phyloP scores from a whole-genome alignment of 2,329 filamentous ascomycete species.

The Botrytis medusae region DNA sequence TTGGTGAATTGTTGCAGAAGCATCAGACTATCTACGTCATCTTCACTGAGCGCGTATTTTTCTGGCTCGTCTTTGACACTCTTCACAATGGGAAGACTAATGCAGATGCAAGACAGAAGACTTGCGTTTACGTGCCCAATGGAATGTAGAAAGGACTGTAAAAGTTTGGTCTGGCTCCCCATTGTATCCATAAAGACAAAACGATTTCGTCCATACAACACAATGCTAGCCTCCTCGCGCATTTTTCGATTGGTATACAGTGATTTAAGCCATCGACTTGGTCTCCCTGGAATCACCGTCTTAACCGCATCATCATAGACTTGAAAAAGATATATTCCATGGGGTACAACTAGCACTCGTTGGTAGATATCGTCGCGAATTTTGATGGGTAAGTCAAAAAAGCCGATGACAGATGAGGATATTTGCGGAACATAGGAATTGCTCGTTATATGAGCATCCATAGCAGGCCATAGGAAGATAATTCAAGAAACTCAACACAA shows the following conservation, averaged over 20 bases:
- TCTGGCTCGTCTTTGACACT: neutral
- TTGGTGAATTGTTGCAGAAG: neutral
- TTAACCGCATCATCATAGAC: neutral
- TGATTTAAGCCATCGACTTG: neutral
- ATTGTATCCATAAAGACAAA: neutral
- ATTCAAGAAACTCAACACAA: neutral
- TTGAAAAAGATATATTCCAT: neutral
- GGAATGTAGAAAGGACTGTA: neutral
- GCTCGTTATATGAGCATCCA: neutral
- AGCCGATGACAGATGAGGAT: neutral
- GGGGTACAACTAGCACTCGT: neutral
- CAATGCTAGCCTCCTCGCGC: neutral
- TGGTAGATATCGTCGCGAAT: neutral
- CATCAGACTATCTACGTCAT: neutral
- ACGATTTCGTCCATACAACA: neutral
- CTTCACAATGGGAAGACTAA: neutral
- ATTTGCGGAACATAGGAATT: neutral
- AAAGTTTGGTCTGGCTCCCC: neutral
- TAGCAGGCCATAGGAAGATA: neutral
- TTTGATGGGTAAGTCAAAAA: neutral
- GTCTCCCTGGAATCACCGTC: neutral
- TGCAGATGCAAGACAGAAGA: neutral
- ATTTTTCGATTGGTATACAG: neutral
- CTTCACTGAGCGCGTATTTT: neutral
- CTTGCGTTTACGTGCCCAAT: neutral